Conservation (phyloP, 2,329 filamentous ascomycete genomes). For the Curvularia sp. region DNA sequence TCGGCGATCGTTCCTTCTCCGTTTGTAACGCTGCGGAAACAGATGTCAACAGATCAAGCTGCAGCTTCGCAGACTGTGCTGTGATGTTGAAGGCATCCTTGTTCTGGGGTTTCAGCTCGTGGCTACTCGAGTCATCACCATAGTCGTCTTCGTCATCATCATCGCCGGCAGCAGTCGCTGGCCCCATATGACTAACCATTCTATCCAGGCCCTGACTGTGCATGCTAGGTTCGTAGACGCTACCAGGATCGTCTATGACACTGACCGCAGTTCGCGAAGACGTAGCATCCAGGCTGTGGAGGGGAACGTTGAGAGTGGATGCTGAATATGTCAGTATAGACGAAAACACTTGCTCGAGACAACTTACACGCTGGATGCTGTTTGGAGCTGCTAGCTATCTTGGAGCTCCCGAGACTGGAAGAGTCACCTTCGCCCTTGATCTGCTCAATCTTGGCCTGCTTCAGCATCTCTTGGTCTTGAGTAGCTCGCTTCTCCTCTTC, state of each 20-base stretch:
- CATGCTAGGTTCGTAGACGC: slow-evolving; percentile 65
- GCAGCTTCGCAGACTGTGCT: slow-evolving; percentile 90
- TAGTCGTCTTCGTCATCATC: slow-evolving; percentile 73
- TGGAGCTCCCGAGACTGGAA: slow-evolving; percentile 48
- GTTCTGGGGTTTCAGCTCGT: slow-evolving; percentile 73
- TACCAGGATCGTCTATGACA: slow-evolving; percentile 63
- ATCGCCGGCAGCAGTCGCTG: slow-evolving; percentile 64
- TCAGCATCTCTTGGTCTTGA: slow-evolving; percentile 74
- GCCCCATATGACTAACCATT: slow-evolving; percentile 58
- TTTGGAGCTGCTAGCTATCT: slow-evolving; percentile 32
- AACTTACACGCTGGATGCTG: slow-evolving; percentile 43
- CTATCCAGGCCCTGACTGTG: slow-evolving; percentile 62
- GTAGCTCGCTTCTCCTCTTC: slow-evolving; percentile 82
- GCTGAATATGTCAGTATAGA: slow-evolving; percentile 24
- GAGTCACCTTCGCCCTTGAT: slow-evolving; percentile 55
- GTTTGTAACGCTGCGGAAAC: slow-evolving; percentile 82
- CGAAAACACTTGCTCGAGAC: background rate
- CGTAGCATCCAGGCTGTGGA: slow-evolving; percentile 49
- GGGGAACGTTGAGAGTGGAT: slow-evolving; percentile 59
- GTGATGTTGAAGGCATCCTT: slow-evolving; percentile 98
- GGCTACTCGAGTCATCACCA: slow-evolving; percentile 79
- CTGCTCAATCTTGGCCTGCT: slow-evolving; percentile 80
- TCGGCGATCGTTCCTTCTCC: slow-evolving; percentile 74
- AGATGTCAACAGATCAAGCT: slow-evolving; percentile 86
- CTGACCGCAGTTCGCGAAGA: slow-evolving; percentile 55